Base-by-base conservation (phyloP, 106 monocot species). In the Amphibolis antarctica region DNA sequence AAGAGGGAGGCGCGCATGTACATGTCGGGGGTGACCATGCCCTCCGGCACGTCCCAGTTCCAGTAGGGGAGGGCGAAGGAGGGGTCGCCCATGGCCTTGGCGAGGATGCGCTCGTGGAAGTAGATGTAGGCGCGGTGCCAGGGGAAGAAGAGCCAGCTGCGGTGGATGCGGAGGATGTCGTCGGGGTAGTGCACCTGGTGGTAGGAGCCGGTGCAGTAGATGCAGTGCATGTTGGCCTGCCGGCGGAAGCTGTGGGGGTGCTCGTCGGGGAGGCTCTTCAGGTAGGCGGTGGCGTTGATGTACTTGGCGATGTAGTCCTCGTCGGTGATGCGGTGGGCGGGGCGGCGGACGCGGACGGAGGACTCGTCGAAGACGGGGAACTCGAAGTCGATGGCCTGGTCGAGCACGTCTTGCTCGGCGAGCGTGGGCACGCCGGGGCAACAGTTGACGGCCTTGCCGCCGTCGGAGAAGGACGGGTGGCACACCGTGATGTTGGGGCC, bases 211-310 rank as follows among this genome's bases (percentile, higher is more conserved):
- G 60, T 54, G 63, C 75, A 75, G 67, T 80, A 75, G 46, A 75
- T 66, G 64, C 81, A 81, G 68, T 85, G 85, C 28, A 83, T 68
- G 53, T 78, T 73, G 10, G 80, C 75, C 51, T 83, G 83, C 49
- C 71, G 78, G 6, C 15, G 22, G 72, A 83, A 83, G 71, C 59
- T 87, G 46, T 77, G 71, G 0, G 87, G 87, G 69, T 87, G 70
- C n/a, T 75, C 62, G 11, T 53, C 53, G 1, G 83, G 83, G 10
- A 87, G 66, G 12, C 20, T 53, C 63, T 71, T 80, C 80, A 87
- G 77, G 29, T 66, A 49, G 67, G 43, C 49, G 12, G 77, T 44
- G 6, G 86, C 86, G 55, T 42, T 68, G 25, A 17, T 31, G 55
- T 86, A 83, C 69, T 75, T 86, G 23, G 56, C 70, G 14, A 77